phyloP scores from a whole-genome alignment of 345 rosid genomes.

The Salix suchowensis region DNA sequence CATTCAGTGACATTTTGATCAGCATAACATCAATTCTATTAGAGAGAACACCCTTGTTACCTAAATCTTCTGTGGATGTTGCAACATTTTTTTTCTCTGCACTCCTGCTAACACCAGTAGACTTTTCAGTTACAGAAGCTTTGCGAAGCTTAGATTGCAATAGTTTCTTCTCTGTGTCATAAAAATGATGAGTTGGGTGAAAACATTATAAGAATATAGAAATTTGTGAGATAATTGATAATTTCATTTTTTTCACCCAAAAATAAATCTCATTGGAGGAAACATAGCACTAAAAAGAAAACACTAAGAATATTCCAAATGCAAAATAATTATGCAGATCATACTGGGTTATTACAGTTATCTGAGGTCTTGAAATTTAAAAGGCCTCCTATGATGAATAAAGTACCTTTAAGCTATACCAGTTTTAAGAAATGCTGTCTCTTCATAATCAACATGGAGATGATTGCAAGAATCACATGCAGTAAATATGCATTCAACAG shows the following conservation, averaged over 20 bases:
- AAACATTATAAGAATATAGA: constrained; percentile 7
- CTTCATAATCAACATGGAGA: neutral
- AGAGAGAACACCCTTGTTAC: constrained; percentile 25
- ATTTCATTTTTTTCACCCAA: neutral
- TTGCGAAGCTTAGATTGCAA: constrained; percentile 80
- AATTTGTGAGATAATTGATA: neutral
- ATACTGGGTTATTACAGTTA: neutral
- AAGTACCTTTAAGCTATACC: neutral
- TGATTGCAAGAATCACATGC: neutral
- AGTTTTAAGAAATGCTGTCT: neutral
- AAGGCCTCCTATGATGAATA: neutral
- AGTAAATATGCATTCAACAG: neutral
- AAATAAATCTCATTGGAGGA: neutral
- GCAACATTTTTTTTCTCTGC: constrained; percentile 51
- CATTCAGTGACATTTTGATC: neutral
- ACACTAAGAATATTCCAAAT: neutral
- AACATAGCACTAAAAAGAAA: neutral
- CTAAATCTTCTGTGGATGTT: constrained; percentile 86
- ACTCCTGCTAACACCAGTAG: constrained; percentile 38
- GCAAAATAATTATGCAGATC: neutral
- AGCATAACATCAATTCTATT: neutral
- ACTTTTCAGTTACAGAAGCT: constrained; percentile 55
- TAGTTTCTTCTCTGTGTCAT: constrained; percentile 76
- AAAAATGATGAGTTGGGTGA: neutral
- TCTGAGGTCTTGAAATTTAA: neutral